Conservation (phyloP, 2,329 filamentous ascomycete genomes). For the Albifimbria verrucaria region DNA sequence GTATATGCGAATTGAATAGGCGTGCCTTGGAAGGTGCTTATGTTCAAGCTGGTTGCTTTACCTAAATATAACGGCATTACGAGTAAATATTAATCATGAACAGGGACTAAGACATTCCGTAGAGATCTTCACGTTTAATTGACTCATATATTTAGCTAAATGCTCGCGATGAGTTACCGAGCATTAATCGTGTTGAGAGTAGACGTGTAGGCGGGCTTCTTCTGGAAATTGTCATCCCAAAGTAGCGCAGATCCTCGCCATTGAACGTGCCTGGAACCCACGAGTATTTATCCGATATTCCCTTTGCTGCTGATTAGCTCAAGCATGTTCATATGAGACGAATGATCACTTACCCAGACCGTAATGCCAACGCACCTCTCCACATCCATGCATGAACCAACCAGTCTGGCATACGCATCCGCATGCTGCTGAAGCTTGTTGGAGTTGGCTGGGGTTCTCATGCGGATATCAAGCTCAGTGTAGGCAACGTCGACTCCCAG, state of each 20-base stretch:
- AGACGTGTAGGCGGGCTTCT: constrained; percentile 9
- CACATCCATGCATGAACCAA: constrained; percentile 21
- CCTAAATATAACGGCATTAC: no score
- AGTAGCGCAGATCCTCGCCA: constrained; percentile 16
- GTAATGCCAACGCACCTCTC: constrained; percentile 23
- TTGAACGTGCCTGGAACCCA: constrained; percentile 19
- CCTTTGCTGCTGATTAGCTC: constrained; percentile 11
- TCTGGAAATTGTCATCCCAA: constrained; percentile 12
- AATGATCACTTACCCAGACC: constrained; percentile 17
- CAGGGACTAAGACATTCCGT: no score
- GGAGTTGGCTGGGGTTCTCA: constrained; percentile 34
- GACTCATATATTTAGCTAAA: no score
- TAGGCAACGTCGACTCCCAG: constrained; percentile 46
- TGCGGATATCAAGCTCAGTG: constrained; percentile 51
- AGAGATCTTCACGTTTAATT: no score
- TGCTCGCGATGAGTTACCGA: no score
- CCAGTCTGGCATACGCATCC: constrained; percentile 31
- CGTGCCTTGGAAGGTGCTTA: no score
- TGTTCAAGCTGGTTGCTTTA: no score
- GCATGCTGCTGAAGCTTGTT: constrained; percentile 38
- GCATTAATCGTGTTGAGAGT: constrained; percentile 1
- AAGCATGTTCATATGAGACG: neutral
- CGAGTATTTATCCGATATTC: constrained; percentile 19
- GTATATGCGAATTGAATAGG: no score
- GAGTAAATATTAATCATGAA: no score